These are phyloP conservation scores for Solanum appendiculatum DNA, from an alignment of 257 asterid species.

Conservation along the genomic window DNA sequence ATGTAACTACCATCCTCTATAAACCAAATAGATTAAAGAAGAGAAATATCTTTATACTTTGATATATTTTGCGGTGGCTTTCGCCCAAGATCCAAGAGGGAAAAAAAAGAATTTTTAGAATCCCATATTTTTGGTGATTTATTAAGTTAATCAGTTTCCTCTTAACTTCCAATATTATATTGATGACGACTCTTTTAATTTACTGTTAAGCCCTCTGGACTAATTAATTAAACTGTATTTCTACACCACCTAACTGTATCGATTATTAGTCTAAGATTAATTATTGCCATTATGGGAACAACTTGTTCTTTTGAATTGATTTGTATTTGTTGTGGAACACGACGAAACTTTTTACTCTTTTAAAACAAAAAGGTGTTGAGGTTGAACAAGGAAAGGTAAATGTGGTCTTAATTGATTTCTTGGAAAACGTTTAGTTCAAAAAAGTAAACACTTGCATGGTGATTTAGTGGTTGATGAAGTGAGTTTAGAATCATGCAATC, in stretches of 20 bases:
- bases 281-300: background rate
- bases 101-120: too few relatives aligned
- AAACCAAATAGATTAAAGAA: background rate
- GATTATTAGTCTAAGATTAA: background rate
- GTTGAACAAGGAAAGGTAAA: background rate
- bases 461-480: too few relatives aligned
- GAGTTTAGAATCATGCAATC: background rate
- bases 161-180: background rate
- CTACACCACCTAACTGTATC: background rate
- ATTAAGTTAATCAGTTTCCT: background rate
- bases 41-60: too few relatives aligned
- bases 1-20: background rate
- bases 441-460: background rate
- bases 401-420: background rate
- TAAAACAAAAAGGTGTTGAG: background rate
- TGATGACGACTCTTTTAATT: background rate
- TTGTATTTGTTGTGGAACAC: background rate
- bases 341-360: background rate
- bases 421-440: background rate
- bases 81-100: background rate
- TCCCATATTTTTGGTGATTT: background rate
- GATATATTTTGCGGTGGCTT: background rate
- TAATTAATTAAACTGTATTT: background rate
- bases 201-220: background rate
- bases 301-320: background rate